Evolutionary conservation across 1,284 basidiomycete species (phyloP), one percentile per base, ranked within the genome.

Genomic region (Porogramme epimiltina): DNA sequence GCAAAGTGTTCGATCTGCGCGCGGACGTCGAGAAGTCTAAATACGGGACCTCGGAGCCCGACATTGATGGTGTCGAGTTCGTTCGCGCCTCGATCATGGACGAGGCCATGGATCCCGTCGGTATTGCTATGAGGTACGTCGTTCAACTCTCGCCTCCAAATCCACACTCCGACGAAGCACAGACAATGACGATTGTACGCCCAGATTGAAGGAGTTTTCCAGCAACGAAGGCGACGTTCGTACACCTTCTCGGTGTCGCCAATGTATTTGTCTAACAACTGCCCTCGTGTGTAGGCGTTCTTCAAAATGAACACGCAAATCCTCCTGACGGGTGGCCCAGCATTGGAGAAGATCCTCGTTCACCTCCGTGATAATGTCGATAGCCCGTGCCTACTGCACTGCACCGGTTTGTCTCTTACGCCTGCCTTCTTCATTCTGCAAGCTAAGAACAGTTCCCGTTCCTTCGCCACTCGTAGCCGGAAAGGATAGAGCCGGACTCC

Each of bases 301-400:
- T 18, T 44, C 25, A n/a, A 39, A 9, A 45, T 72, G 44, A 45
- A 75, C 53, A 51, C 85, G 41, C 87, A 90, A 72, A 89, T 90
- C 44, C 71, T 90, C 16, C 86, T 90, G 48, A 77, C 85, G 54
- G 87, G 79, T 9, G 85, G 83, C 8, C 65, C 67, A 9, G 76
- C 87, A 4, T 87, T 87, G 61, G 79, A 82, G 18, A 62, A 70
- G 2, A 82, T 90, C 45, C 72, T 90, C 13, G 77, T 81, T 49
- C 85, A 89, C 64, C 75, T 90, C 22, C 74, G 83, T 45, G 87
- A 90, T 62, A 74, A 73, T 53, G 85, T 87, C 63, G 73, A 75
- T 38, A 78, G 81, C 45, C 78, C 77, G 0, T 84, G 77, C 57
- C 54, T 90, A 26, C 85, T 90, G 54, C 87, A 90, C 61, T 90